These are phyloP conservation scores for Pseudonitzschia delicatissima DNA, from an alignment of 108 stramenopile genomes.

Conservation along the genomic window DNA sequence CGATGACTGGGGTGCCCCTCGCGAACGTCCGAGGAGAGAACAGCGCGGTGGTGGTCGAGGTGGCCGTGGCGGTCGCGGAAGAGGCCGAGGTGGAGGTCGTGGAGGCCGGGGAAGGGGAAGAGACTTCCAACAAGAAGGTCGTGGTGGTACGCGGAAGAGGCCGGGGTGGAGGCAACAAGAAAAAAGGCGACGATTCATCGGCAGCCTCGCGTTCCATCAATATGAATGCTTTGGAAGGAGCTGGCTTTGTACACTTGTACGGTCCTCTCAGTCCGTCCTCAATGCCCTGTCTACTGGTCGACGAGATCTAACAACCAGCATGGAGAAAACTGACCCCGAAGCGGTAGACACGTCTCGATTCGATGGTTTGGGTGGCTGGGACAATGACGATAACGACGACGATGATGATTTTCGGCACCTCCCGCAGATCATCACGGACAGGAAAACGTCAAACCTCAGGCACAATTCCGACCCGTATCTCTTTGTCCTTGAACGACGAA, in stretches of 20 bases:
- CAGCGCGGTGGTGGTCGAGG: not conserved
- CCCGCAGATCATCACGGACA: not conserved
- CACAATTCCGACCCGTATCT: slow-evolving; percentile 68
- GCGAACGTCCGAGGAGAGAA: not conserved
- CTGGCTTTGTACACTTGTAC: slow-evolving; percentile 82
- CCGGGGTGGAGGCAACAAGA: not conserved
- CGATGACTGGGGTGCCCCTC: not conserved
- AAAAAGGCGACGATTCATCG: not conserved
- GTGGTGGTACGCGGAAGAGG: not conserved
- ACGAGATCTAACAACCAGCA: slow-evolving; percentile 49
- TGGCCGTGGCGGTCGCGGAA: not conserved
- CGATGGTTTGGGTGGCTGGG: slow-evolving; percentile 15
- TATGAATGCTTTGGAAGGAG: slow-evolving; percentile 63
- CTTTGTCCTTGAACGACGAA: slow-evolving; percentile 68
- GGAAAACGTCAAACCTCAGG: slow-evolving; percentile 47
- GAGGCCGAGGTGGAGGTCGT: not conserved
- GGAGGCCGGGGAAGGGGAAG: not conserved
- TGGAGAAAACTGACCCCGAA: slow-evolving; percentile 20
- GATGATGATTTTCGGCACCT: not conserved
- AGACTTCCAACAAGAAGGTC: not conserved
- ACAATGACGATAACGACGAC: slow-evolving; percentile 4
- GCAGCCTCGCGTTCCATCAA: slow-evolving; percentile 60
- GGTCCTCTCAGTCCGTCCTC: slow-evolving; percentile 77
- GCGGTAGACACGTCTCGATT: slow-evolving; percentile 16
- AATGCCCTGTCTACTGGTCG: slow-evolving; percentile 70